These are phyloP conservation scores for Rhynchospora pubera DNA, from an alignment of 176 grass and related monocot genomes.

Conservation along the genomic window DNA sequence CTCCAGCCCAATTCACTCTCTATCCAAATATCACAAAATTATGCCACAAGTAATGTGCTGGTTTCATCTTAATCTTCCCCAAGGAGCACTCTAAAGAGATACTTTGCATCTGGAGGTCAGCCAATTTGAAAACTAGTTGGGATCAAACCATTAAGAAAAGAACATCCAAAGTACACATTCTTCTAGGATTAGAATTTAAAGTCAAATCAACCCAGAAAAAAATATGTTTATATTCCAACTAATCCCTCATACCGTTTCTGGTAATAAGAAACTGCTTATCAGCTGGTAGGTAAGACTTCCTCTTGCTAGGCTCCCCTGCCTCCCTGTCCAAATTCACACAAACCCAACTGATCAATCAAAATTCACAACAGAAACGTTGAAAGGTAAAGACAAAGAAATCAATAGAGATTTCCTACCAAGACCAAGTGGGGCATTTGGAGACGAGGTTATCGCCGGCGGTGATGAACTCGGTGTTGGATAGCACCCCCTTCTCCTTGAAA, in stretches of 20 bases:
- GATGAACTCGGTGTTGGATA: constrained; percentile 86
- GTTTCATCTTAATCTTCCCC: too few species aligned
- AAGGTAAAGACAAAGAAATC: not conserved
- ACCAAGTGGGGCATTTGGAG: constrained; percentile 97
- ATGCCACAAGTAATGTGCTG: too few species aligned
- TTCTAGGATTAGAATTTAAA: not conserved
- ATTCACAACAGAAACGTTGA: not conserved
- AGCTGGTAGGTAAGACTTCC: constrained; percentile 56
- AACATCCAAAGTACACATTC: not conserved
- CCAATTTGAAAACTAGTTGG: not conserved
- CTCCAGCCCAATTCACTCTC: not conserved
- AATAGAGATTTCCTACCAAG: constrained; percentile 46
- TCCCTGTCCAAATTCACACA: constrained; percentile 53
- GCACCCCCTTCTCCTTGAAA: constrained; percentile 92
- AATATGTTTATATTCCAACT: not conserved
- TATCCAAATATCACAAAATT: not conserved
- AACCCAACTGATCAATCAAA: constrained; percentile 22
- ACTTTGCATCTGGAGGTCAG: not conserved
- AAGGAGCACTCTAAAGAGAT: not conserved
- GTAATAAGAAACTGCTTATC: constrained; percentile 90
- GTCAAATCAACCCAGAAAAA: not conserved
- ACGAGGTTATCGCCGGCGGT: constrained; percentile 96
- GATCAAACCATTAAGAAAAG: too few species aligned
- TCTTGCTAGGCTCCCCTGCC: constrained; percentile 74
- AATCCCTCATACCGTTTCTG: constrained; percentile 57